Base-by-base conservation (phyloP, 805 yeast genomes). In the Saccharomycopsis lassenensis region DNA sequence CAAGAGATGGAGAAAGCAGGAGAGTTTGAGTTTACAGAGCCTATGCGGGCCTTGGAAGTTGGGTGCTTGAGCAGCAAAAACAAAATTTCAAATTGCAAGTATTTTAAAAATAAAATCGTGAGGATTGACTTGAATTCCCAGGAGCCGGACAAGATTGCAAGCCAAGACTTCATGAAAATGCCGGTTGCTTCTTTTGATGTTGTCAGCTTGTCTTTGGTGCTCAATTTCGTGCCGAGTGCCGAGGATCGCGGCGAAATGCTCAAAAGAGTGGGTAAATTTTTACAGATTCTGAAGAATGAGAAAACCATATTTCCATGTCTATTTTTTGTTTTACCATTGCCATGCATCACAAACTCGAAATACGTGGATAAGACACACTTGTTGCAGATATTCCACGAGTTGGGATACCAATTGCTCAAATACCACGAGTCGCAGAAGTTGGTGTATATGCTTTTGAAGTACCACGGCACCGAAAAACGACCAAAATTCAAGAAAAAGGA, bases 141-240 rank as follows among this genome's bases (percentile, higher is more conserved):
- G 52, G 76, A 77, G 37, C 82, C 77, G 0, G 68, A 65, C 3
- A 16, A 32, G 12, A 85, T 89, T 5, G 34, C 63, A 24, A 68
- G 81, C 54, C 93, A 84, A 56, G 93, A 89, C 54, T 89, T 89
- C 50, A 80, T 87, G 87, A 63, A 77, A 29, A 58, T 87, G 38
- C 80, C 78, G 4, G 77, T 71, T 5, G 34, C 29, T 4, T 63
- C 53, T 37, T 87, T 77, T 52, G 67, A 77, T 44, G 49, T 84
- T 19, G 61, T 89, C 1, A 83, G 94, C 5, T 79, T 94, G 44
- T 84, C 95, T 0, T 55, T 89, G 37, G 98, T 89, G 25, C 61
- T 89, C 10, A 89, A 89, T 52, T 89, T 83, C 57, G 95, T 89
- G 1, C 83, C 95, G 0, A 71, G 72, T 1, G 73, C 87, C 0